A percentile compares a stretch with the other conserved stretches of the same genome.
phyloP scores from a whole-genome alignment of 2,329 filamentous ascomycete species.

The Zymoseptoria pseudotritici region DNA sequence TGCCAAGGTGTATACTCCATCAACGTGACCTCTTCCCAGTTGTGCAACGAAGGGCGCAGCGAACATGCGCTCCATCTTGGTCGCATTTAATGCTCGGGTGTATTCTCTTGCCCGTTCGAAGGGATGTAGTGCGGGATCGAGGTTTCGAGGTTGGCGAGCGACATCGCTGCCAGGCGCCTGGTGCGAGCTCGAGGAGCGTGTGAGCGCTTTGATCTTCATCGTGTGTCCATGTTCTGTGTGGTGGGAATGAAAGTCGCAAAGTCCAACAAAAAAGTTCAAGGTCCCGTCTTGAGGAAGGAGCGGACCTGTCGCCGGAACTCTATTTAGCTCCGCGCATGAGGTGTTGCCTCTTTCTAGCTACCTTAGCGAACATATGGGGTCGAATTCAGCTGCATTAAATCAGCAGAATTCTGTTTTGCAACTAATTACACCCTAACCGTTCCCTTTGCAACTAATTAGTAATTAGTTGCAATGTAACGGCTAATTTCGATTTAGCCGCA shows the following conservation, averaged over 20 bases:
- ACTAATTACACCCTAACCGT: too few species aligned
- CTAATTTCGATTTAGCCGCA: too few species aligned
- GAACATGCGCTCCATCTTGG: constrained; percentile 91
- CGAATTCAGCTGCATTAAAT: too few species aligned
- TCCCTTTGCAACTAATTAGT: too few species aligned
- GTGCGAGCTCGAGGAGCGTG: constrained; percentile 55
- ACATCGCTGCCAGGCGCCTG: constrained; percentile 61
- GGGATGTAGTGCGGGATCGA: constrained; percentile 79
- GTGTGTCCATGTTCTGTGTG: not conserved
- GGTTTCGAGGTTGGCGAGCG: constrained; percentile 58
- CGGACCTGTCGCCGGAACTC: constrained; percentile 4
- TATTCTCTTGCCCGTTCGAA: constrained; percentile 89
- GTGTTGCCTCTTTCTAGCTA: not conserved
- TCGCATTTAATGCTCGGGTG: constrained; percentile 69
- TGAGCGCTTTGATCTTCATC: constrained; percentile 58
- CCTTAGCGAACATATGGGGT: too few species aligned
- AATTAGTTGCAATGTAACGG: too few species aligned
- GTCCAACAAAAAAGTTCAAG: constrained; percentile 2
- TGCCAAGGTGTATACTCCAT: constrained; percentile 55
- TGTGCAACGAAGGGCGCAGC: constrained; percentile 76
- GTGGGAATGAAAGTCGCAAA: not conserved
- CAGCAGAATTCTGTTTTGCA: too few species aligned
- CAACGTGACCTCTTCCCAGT: constrained; percentile 83
- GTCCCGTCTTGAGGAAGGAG: not conserved
- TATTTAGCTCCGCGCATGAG: not conserved